These are phyloP conservation scores for Acacia pycnantha DNA, from an alignment of 331 rosid species.

Conservation along the genomic window DNA sequence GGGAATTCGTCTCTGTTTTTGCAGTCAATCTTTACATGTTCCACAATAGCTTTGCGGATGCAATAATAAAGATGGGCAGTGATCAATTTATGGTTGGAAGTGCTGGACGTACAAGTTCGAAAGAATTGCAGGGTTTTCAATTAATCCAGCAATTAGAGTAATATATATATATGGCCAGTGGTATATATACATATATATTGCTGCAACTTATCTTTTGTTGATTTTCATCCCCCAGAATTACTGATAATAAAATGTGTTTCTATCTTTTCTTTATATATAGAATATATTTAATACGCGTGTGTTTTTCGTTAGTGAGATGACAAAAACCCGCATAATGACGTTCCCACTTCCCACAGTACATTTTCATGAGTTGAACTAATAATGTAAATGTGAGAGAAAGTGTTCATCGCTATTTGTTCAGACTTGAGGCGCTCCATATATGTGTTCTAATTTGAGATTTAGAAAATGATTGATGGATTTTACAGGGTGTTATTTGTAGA, in stretches of 20 bases:
- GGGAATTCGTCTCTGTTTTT: not conserved
- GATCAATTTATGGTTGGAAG: conserved; percentile 23
- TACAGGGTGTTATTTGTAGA: not conserved
- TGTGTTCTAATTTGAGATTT: not conserved
- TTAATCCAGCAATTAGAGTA: not conserved
- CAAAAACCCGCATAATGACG: too few relatives aligned
- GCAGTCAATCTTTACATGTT: conserved; percentile 37
- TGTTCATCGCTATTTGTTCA: not conserved
- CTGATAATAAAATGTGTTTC: not conserved
- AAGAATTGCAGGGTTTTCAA: conserved; percentile 45
- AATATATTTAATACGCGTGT: too few relatives aligned
- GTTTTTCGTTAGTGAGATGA: too few relatives aligned
- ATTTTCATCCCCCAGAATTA: not conserved
- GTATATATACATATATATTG: not conserved
- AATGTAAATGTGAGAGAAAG: not conserved
- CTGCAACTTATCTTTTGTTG: not conserved
- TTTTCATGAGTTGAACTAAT: not conserved
- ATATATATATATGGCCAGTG: not conserved
- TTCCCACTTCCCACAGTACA: not conserved
- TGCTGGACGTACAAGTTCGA: conserved; percentile 39
- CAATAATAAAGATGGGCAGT: conserved; percentile 41
- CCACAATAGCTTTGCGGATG: conserved; percentile 35
- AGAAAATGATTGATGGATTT: too few relatives aligned
- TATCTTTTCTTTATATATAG: not conserved
- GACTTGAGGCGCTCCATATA: not conserved